Evolutionary conservation across 1,139 yeast species (phyloP).

Genomic region (Blastobotrys apis): DNA sequence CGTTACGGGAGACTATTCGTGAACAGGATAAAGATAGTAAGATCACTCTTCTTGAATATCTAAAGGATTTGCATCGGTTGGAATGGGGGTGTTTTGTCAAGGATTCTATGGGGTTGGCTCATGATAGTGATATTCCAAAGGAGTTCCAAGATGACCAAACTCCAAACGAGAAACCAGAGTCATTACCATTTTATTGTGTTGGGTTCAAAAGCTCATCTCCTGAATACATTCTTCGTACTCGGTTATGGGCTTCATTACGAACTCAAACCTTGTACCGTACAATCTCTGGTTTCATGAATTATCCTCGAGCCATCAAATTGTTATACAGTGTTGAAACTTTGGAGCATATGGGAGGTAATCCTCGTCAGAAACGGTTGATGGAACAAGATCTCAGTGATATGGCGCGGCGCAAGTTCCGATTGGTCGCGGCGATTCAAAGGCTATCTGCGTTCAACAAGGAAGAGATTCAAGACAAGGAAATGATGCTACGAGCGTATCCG

Average conservation of each 20-base stretch:
- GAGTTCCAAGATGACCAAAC: constrained; percentile 16
- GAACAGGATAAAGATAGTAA: constrained; percentile 56
- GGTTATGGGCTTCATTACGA: constrained; percentile 78
- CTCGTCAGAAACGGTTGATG: constrained; percentile 2
- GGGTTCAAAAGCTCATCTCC: constrained; percentile 67
- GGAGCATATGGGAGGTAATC: constrained; percentile 20
- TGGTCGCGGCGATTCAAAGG: constrained; percentile 71
- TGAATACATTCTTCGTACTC: constrained; percentile 58
- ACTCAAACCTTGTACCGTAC: constrained; percentile 78
- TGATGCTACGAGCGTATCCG: constrained; percentile 60
- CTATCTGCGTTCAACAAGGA: constrained; percentile 47
- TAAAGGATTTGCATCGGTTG: constrained; percentile 59
- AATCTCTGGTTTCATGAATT: constrained; percentile 70
- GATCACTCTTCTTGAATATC: constrained; percentile 66
- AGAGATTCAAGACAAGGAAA: constrained; percentile 53
- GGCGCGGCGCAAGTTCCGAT: constrained; percentile 58
- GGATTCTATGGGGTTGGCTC: constrained; percentile 35
- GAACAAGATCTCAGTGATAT: constrained; percentile 32
- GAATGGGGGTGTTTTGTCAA: constrained; percentile 79
- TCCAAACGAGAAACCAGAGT: constrained; percentile 30
- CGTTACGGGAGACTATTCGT: constrained; percentile 61
- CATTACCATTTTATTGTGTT: constrained; percentile 63
- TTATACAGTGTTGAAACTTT: constrained; percentile 56
- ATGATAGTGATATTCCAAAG: constrained; percentile 17
- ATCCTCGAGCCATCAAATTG: constrained; percentile 61